These are phyloP conservation scores for Lotus japonicus DNA, from an alignment of 306 rosid species.

Conservation along the genomic window DNA sequence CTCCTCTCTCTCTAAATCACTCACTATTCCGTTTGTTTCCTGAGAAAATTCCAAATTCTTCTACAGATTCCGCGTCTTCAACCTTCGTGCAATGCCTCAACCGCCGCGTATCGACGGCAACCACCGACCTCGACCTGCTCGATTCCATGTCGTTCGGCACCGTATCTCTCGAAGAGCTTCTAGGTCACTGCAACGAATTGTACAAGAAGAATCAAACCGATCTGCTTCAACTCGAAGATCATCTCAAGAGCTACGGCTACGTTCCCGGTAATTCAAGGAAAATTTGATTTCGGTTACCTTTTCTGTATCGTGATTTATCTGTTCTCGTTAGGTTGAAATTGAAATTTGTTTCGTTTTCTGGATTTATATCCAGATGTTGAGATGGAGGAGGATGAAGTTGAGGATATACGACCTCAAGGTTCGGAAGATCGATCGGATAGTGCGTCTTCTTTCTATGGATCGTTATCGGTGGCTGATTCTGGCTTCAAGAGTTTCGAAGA, in stretches of 20 bases:
- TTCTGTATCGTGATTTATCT: neutral
- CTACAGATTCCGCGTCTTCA: slow-evolving; percentile 71
- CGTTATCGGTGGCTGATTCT: slow-evolving; percentile 30
- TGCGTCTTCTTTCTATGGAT: neutral
- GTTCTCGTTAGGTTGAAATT: neutral
- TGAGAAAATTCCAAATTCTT: neutral
- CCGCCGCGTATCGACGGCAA: slow-evolving; percentile 54
- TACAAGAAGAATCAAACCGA: slow-evolving; percentile 59
- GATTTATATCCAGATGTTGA: slow-evolving; percentile 39
- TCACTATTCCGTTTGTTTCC: neutral
- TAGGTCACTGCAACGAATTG: slow-evolving; percentile 83
- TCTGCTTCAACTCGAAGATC: slow-evolving; percentile 43
- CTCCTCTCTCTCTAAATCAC: neutral
- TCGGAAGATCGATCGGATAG: slow-evolving; percentile 22
- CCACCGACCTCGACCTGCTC: slow-evolving; percentile 59
- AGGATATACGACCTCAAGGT: neutral
- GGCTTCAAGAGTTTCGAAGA: slow-evolving; percentile 40
- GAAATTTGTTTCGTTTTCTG: neutral
- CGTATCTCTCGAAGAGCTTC: slow-evolving; percentile 81
- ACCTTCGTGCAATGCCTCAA: slow-evolving; percentile 74
- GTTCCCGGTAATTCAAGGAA: slow-evolving; percentile 29
- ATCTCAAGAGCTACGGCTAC: slow-evolving; percentile 44
- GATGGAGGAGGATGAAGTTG: slow-evolving; percentile 30
- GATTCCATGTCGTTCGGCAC: slow-evolving; percentile 73
- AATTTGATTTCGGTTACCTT: neutral